Evolutionary conservation across 1,139 yeast genomes (phyloP).

Genomic region (Candida sojae): DNA sequence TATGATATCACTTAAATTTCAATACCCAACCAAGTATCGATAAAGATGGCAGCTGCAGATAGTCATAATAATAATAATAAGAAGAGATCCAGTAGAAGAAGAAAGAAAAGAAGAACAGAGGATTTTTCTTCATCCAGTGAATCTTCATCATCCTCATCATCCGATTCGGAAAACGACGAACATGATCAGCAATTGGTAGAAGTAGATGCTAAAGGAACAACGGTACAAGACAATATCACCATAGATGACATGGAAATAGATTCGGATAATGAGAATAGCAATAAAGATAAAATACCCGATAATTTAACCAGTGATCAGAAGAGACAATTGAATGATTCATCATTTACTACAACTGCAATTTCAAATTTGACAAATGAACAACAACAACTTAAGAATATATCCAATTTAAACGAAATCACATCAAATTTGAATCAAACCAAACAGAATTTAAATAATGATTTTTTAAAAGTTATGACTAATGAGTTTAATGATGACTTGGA

Average conservation of each 20-base stretch:
- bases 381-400: slow-evolving; percentile 18
- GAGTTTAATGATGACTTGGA: slow-evolving; percentile 66
- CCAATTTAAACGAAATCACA: slow-evolving; percentile 23
- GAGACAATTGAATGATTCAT: slow-evolving; percentile 25
- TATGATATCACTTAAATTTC: no score
- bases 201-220: slow-evolving; percentile 1
- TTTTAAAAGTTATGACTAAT: slow-evolving; percentile 56
- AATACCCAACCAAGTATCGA: not conserved
- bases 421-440: slow-evolving; percentile 29
- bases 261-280: slow-evolving; percentile 39
- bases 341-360: slow-evolving; percentile 27
- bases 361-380: slow-evolving; percentile 18
- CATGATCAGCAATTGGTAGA: not conserved
- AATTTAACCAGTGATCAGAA: slow-evolving; percentile 24
- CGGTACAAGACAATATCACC: slow-evolving; percentile 21
- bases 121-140: slow-evolving; percentile 50
- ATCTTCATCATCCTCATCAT: slow-evolving; percentile 42
- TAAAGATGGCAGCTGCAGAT: slow-evolving; percentile 4
- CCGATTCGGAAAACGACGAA: slow-evolving; percentile 15
- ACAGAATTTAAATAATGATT: slow-evolving; percentile 51
- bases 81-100: slow-evolving; percentile 39
- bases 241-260: slow-evolving; percentile 37
- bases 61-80: slow-evolving; percentile 7
- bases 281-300: slow-evolving; percentile 14
- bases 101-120: slow-evolving; percentile 83